A percentile compares a stretch with the other conserved stretches of the same genome.
phyloP scores from a whole-genome alignment of 2,329 filamentous ascomycete genomes.

The Leptographium wingfieldii region DNA sequence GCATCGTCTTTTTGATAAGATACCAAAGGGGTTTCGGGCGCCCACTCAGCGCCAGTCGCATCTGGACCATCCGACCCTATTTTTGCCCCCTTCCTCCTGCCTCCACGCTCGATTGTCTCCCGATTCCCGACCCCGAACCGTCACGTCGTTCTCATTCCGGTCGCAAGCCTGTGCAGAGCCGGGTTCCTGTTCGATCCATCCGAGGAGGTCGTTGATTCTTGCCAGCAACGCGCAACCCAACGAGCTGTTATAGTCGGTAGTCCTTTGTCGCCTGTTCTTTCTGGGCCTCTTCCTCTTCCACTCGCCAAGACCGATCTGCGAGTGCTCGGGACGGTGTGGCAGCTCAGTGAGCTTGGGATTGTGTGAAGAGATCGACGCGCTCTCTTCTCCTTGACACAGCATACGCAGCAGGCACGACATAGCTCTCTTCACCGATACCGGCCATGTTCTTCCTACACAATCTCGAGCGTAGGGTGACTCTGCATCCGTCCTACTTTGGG shows the following conservation, averaged over 20 bases:
- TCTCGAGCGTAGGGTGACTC: constrained; percentile 83
- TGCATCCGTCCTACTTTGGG: constrained; percentile 95
- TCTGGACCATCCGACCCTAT: background rate
- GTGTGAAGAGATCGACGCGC: background rate
- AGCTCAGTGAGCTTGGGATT: background rate
- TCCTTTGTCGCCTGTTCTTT: too few relatives aligned
- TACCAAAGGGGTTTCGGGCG: too few relatives aligned
- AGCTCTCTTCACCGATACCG: background rate
- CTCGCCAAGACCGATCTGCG: background rate
- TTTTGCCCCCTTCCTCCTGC: background rate
- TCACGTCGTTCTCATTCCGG: background rate
- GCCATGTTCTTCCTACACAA: constrained; percentile 97
- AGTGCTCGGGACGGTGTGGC: background rate
- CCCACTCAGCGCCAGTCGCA: background rate
- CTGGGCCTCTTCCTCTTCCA: too few relatives aligned
- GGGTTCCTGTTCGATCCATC: background rate
- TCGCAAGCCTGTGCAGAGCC: background rate
- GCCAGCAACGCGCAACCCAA: background rate
- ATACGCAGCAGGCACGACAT: background rate
- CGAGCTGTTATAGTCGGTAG: background rate
- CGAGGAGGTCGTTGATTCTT: background rate
- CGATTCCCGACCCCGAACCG: background rate
- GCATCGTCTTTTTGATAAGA: background rate
- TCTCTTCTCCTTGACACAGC: background rate
- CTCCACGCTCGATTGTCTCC: background rate